Evolutionary conservation across 192 early-diverging fungal species (phyloP).

Genomic region (Coemansia sp.): DNA sequence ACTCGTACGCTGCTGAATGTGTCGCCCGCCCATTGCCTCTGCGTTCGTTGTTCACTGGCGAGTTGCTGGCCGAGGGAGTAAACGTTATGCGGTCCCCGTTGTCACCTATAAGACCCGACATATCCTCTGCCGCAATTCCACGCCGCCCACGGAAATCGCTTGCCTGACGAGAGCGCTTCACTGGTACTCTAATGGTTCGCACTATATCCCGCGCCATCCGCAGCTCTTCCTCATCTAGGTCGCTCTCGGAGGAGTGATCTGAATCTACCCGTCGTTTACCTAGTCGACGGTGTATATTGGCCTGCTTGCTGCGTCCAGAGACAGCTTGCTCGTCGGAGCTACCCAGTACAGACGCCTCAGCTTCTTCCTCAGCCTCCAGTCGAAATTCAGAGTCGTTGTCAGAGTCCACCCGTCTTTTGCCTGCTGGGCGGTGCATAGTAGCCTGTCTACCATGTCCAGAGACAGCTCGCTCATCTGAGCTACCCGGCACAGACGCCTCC

Average conservation of each 20-base stretch:
- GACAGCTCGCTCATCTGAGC: neutral
- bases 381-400: constrained; percentile 7
- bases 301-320: neutral
- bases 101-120: neutral
- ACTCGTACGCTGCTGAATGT: neutral
- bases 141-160: constrained; percentile 37
- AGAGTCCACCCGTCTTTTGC: neutral
- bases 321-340: neutral
- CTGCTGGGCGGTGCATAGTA: neutral
- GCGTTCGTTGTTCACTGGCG: constrained; percentile 9
- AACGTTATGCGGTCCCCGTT: constrained; percentile 13
- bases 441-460: neutral
- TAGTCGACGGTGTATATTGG: neutral
- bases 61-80: constrained; percentile 25
- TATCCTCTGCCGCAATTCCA: constrained; percentile 39
- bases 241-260: neutral
- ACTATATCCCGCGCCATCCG: neutral
- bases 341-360: neutral
- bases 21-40: neutral
- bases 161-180: neutral
- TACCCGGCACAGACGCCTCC: neutral
- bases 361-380: constrained; percentile 8
- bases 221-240: neutral
- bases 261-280: neutral
- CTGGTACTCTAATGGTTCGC: neutral